phyloP scores from a whole-genome alignment of 495 filamentous ascomycete genomes.

The Chaetomidium leptoderma region DNA sequence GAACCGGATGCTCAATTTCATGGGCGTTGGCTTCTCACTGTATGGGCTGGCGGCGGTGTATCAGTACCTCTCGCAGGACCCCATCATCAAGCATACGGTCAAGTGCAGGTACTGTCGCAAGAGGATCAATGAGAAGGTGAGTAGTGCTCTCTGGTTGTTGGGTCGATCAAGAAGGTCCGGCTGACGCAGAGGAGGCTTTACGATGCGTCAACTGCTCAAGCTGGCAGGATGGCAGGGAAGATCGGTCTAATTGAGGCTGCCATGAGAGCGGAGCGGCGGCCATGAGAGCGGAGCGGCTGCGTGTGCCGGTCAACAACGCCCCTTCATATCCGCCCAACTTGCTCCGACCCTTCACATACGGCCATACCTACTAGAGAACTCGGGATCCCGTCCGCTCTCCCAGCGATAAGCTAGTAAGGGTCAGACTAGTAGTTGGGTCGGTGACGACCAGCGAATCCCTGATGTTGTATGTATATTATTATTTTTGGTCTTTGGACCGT shows the following conservation, averaged over 20 bases:
- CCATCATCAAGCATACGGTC: conserved; percentile 65
- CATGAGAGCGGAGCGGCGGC: not conserved
- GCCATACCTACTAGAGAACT: conserved; percentile 17
- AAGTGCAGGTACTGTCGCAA: conserved; percentile 71
- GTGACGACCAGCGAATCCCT: conserved; percentile 37
- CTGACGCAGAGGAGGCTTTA: conserved; percentile 42
- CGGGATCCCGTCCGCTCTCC: conserved; percentile 52
- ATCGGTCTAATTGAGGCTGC: conserved; percentile 28
- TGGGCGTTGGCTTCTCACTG: conserved; percentile 60
- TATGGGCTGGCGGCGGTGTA: conserved; percentile 65
- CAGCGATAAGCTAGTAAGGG: too few species aligned
- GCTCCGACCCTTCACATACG: not conserved
- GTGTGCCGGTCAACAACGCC: not conserved
- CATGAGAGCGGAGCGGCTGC: too few species aligned
- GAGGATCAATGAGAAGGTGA: conserved; percentile 60
- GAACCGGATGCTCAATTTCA: conserved; percentile 61
- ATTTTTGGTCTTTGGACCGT: too few species aligned
- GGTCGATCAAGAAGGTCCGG: not conserved
- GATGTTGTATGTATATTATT: conserved; percentile 46
- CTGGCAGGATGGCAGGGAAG: conserved; percentile 75
- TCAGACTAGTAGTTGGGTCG: too few species aligned
- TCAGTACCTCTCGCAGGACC: conserved; percentile 55
- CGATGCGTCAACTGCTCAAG: conserved; percentile 70
- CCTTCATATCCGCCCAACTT: not conserved
- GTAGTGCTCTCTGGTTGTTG: conserved; percentile 9